phyloP scores from a whole-genome alignment of 768 basidiomycete genomes.

The Serpula lacrymans region DNA sequence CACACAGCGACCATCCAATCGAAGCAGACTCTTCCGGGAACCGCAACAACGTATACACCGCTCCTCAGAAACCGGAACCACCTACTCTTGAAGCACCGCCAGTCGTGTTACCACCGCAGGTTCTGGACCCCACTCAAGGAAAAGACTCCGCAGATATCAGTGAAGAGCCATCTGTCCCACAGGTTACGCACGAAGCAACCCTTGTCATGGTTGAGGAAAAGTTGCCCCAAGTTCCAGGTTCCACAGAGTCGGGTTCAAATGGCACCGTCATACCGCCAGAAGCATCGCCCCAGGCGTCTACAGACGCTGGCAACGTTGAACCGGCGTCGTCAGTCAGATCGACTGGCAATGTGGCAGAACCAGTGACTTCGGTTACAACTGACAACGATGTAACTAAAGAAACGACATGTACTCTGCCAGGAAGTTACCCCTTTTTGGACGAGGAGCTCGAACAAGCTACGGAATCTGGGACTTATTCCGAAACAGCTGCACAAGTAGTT shows the following conservation, averaged over 20 bases:
- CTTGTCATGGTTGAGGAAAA: background rate
- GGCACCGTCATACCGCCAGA: no score
- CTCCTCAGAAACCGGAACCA: slow-evolving; percentile 44
- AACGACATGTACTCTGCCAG: background rate
- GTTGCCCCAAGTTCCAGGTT: background rate
- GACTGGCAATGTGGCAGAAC: slow-evolving; percentile 5
- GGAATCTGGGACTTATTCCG: background rate
- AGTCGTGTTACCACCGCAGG: slow-evolving; percentile 4
- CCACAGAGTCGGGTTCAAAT: no score
- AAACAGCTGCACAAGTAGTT: slow-evolving; percentile 24
- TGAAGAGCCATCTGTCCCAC: background rate
- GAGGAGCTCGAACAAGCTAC: background rate
- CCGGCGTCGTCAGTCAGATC: slow-evolving; percentile 7
- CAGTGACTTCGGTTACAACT: no score
- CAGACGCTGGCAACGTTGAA: slow-evolving; percentile 2
- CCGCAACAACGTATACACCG: slow-evolving; percentile 62
- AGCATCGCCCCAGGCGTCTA: no score
- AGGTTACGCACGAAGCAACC: no score
- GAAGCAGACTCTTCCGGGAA: slow-evolving; percentile 63
- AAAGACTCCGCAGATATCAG: background rate
- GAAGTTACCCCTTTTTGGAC: background rate
- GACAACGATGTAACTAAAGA: no score
- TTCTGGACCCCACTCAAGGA: slow-evolving; percentile 1
- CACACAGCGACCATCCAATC: slow-evolving; percentile 50
- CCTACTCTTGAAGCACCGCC: slow-evolving; percentile 9